Evolutionary conservation across 2,329 filamentous ascomycete genomes (phyloP).

Genomic region (Thielaviopsis punctulata): DNA sequence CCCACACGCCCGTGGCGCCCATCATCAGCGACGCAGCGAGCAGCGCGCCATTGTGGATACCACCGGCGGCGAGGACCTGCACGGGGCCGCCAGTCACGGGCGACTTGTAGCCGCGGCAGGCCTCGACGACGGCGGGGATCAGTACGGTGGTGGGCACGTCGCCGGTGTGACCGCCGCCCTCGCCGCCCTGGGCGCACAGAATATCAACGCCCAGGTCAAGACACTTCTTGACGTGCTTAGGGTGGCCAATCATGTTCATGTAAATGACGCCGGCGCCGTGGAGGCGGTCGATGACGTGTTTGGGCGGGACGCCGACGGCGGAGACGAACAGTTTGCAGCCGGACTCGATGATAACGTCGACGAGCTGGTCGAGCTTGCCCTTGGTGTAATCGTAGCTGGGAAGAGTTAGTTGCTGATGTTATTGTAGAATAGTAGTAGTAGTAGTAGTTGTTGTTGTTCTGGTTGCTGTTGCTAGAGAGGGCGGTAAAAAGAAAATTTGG

Average conservation of each 20-base stretch:
- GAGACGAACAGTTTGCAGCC: constrained; percentile 90
- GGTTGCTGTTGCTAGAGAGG: too few relatives aligned
- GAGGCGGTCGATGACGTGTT: constrained; percentile 72
- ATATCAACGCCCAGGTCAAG: constrained; percentile 83
- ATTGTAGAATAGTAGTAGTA: too few relatives aligned
- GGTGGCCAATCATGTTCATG: constrained; percentile 99
- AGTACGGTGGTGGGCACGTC: constrained; percentile 83
- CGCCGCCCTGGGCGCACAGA: constrained; percentile 95
- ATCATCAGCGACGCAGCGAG: constrained; percentile 84
- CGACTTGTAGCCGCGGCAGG: constrained; percentile 64
- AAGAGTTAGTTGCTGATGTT: too few relatives aligned
- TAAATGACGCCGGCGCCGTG: constrained; percentile 78
- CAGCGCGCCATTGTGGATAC: constrained; percentile 82
- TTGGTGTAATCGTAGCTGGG: constrained; percentile 97
- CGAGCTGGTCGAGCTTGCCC: constrained; percentile 81
- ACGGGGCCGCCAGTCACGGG: constrained; percentile 76
- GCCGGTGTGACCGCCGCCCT: constrained; percentile 92
- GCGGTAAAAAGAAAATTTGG: background rate
- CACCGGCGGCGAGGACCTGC: constrained; percentile 83
- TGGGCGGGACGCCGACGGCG: constrained; percentile 84
- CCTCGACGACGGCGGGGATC: constrained; percentile 78
- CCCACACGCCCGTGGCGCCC: constrained; percentile 84
- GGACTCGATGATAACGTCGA: constrained; percentile 84
- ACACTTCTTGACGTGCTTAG: constrained; percentile 96
- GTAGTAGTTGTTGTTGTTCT: too few relatives aligned